phyloP scores from a whole-genome alignment of 352 stramenopile genomes.

The Globisporangium megalacanthum region DNA sequence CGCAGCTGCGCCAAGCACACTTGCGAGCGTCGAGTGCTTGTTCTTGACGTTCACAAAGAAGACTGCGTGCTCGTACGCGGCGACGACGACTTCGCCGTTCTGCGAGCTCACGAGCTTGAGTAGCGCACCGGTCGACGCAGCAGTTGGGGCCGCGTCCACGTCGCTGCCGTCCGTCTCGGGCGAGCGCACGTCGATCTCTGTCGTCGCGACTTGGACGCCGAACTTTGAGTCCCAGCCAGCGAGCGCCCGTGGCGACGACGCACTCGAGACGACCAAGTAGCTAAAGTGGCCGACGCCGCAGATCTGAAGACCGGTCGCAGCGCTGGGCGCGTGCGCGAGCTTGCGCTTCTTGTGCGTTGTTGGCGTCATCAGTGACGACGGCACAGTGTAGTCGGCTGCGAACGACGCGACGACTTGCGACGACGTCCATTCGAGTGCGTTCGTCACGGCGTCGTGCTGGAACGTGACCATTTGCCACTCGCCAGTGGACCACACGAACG shows the following conservation, averaged over 20 bases:
- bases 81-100: conserved; percentile 55
- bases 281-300: conserved; percentile 42
- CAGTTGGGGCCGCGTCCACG: conserved; percentile 9
- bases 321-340: conserved; percentile 19
- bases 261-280: conserved; percentile 44
- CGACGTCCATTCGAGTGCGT: conserved; percentile 31
- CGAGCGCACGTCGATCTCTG: conserved; percentile 29
- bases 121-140: conserved; percentile 29
- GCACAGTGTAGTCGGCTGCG: conserved; percentile 9
- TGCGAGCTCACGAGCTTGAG: conserved; percentile 44
- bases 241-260: conserved; percentile 33
- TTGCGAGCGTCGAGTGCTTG: conserved; percentile 67
- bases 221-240: conserved; percentile 74
- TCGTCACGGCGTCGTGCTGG: conserved; percentile 42
- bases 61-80: conserved; percentile 51
- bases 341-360: conserved; percentile 64
- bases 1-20: conserved; percentile 47
- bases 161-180: conserved; percentile 19
- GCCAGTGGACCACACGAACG: conserved; percentile 49
- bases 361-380: conserved; percentile 10
- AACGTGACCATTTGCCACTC: conserved; percentile 48
- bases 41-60: conserved; percentile 65
- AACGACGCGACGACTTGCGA: conserved; percentile 40
- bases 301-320: conserved; percentile 24
- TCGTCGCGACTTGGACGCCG: conserved; percentile 51